Conservation (phyloP, 148 eudicot genomes). For the Silene latifolia region DNA sequence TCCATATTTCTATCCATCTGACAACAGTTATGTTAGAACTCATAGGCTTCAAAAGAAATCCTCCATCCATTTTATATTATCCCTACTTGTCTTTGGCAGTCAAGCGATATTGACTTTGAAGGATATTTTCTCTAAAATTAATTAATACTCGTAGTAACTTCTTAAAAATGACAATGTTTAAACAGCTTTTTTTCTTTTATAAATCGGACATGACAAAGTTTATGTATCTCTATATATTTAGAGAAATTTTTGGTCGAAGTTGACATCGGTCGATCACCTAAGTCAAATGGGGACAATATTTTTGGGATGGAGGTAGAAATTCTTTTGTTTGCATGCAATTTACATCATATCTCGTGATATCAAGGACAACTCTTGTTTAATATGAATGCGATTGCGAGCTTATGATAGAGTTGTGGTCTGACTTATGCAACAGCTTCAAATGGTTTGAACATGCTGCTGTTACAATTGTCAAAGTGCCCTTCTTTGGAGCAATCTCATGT, state of each 20-base stretch:
- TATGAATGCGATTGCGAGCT: not conserved
- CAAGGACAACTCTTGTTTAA: not conserved
- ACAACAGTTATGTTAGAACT: not conserved
- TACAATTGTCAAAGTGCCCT: constrained; percentile 67
- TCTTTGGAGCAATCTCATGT: constrained; percentile 82
- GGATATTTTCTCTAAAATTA: not conserved
- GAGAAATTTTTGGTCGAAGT: too few relatives aligned
- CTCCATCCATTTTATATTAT: too few relatives aligned
- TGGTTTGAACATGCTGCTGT: constrained; percentile 77
- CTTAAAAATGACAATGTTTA: too few relatives aligned
- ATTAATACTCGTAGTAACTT: not conserved
- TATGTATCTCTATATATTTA: too few relatives aligned
- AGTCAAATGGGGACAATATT: too few relatives aligned
- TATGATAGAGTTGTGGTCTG: constrained; percentile 31
- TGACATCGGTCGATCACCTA: too few relatives aligned
- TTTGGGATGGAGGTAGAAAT: too few relatives aligned
- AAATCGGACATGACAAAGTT: too few relatives aligned
- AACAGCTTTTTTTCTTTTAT: too few relatives aligned
- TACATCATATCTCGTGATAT: not conserved
- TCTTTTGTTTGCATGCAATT: constrained; percentile 2
- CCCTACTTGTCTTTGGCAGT: too few relatives aligned
- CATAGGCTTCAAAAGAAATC: not conserved
- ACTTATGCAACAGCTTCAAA: constrained; percentile 61
- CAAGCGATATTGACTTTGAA: too few relatives aligned
- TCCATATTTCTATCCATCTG: not conserved